These are phyloP conservation scores for Calonectria pseudoturangicola DNA, from an alignment of 2,329 filamentous ascomycete genomes.

Conservation along the genomic window DNA sequence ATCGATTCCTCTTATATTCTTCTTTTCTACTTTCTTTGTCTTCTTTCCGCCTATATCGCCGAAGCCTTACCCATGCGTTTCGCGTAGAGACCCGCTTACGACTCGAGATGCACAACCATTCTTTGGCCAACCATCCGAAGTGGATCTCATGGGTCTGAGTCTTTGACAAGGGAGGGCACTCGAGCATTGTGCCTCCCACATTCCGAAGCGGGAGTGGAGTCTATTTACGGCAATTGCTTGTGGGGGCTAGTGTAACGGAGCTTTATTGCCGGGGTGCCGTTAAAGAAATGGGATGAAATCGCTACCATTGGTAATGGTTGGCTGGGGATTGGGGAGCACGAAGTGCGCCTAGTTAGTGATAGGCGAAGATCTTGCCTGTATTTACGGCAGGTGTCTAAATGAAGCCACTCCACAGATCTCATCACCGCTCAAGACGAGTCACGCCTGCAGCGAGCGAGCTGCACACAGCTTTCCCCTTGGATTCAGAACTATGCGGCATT, in stretches of 20 bases:
- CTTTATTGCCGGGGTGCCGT: background rate
- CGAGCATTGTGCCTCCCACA: background rate
- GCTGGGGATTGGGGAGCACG: background rate
- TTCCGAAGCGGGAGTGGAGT: background rate
- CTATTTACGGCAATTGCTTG: slow-evolving; percentile 2
- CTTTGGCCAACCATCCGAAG: background rate
- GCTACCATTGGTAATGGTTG: background rate
- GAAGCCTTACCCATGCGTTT: slow-evolving; percentile 1
- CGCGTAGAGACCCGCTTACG: background rate
- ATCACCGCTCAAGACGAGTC: background rate
- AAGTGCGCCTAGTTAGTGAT: background rate
- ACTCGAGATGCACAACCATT: slow-evolving; percentile 8
- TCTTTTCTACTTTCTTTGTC: background rate
- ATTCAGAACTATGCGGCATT: background rate
- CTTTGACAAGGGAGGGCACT: slow-evolving; percentile 1
- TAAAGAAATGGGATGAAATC: background rate
- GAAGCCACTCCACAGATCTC: background rate
- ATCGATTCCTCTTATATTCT: slow-evolving; percentile 5
- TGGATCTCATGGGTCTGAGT: slow-evolving; percentile 4
- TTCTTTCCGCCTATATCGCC: background rate
- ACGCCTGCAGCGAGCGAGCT: background rate
- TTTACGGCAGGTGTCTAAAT: background rate
- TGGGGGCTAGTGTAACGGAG: background rate
- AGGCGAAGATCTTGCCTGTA: background rate
- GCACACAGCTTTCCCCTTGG: background rate